Percentiles rank a stretch among this genome's conserved stretches.
phyloP scores from a whole-genome alignment of 371 early-diverging fungal genomes.

The Mortierella sp. region DNA sequence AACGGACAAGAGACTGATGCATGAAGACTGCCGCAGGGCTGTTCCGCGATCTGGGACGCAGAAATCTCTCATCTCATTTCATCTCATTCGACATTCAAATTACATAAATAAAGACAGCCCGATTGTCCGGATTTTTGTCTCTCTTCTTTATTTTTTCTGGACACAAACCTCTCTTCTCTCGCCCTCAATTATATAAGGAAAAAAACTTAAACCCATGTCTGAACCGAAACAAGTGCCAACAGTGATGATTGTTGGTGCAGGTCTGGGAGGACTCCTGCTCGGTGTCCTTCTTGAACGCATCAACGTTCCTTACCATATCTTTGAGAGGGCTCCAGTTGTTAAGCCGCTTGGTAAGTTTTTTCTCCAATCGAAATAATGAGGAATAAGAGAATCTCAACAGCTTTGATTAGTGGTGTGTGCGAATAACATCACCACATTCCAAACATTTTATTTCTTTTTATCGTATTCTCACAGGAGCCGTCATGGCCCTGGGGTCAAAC shows the following conservation, averaged over 20 bases:
- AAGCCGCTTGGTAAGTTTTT: slow-evolving; percentile 16
- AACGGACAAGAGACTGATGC: too few relatives aligned
- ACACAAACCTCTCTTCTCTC: neutral
- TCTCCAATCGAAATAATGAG: too few relatives aligned
- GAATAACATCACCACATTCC: neutral
- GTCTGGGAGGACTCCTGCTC: slow-evolving; percentile 24
- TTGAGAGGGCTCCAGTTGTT: slow-evolving; percentile 7
- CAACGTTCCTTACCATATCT: slow-evolving; percentile 23
- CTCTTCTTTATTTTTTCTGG: neutral
- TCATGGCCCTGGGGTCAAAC: slow-evolving; percentile 13
- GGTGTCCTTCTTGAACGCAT: slow-evolving; percentile 15
- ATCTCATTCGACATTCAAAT: neutral
- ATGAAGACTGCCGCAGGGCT: too few relatives aligned
- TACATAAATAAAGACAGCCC: neutral
- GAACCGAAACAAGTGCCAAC: neutral
- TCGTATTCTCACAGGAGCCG: neutral
- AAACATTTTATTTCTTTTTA: neutral
- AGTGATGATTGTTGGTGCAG: slow-evolving; percentile 28
- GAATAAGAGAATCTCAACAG: too few relatives aligned
- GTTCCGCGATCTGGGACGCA: too few relatives aligned
- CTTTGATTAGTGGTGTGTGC: too few relatives aligned
- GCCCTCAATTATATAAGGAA: neutral
- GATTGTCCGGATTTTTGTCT: neutral
- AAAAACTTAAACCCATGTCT: neutral
- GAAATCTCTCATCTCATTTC: neutral